phyloP scores from a whole-genome alignment of 805 yeast species.

The Schwanniomyces occidentalis region DNA sequence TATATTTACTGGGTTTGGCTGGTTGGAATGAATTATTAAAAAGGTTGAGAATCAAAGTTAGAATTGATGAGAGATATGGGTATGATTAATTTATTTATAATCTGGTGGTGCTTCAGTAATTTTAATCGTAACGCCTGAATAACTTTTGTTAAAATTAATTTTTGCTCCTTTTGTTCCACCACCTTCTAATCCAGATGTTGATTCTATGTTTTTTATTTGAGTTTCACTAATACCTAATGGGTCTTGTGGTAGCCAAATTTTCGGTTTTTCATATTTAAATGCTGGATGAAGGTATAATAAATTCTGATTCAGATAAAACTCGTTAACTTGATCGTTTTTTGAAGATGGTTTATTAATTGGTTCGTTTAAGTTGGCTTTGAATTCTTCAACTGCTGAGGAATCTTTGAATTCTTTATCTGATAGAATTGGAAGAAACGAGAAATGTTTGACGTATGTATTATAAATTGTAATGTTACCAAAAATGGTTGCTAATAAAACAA shows the following conservation, averaged over 20 bases:
- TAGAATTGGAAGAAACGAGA: constrained; percentile 30
- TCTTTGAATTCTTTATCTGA: constrained; percentile 13
- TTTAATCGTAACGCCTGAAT: constrained; percentile 13
- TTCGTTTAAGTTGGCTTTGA: constrained; percentile 3
- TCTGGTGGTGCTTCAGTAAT: constrained; percentile 36
- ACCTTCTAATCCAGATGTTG: constrained; percentile 15
- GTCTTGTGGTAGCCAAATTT: constrained; percentile 43
- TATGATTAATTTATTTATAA: constrained; percentile 16
- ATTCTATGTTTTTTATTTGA: constrained; percentile 20
- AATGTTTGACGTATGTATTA: constrained; percentile 34
- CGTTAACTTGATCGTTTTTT: constrained; percentile 5
- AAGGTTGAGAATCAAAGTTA: constrained; percentile 17
- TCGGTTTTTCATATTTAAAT: constrained; percentile 36
- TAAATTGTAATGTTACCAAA: constrained; percentile 57
- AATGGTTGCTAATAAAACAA: constrained; percentile 53
- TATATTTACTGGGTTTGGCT: constrained; percentile 6
- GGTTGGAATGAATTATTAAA: constrained; percentile 15
- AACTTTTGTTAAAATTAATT: constrained; percentile 13
- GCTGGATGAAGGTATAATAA: constrained; percentile 38
- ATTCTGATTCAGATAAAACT: constrained; percentile 21
- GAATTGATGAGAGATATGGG: constrained; percentile 11
- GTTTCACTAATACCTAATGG: constrained; percentile 26
- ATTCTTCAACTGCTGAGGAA: neutral
- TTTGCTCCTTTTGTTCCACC: constrained; percentile 27
- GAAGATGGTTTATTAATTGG: constrained; percentile 2